Evolutionary conservation across 164 flowering plant genomes (phyloP), one percentile per base, ranked within the genome.

Genomic region (Vitis amurensis): DNA sequence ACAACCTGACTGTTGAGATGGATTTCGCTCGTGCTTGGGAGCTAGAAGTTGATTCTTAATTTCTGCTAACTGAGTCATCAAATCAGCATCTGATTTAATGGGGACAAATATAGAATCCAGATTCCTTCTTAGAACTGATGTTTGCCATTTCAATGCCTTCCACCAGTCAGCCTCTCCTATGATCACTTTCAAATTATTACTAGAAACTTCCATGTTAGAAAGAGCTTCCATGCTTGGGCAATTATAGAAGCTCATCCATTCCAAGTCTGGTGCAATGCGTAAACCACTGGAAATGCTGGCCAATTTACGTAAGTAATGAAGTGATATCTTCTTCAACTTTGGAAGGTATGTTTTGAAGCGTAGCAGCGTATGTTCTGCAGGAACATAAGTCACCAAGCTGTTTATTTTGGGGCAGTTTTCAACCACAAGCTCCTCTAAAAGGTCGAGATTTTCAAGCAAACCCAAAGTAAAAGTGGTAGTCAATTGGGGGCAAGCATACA

Each of bases 341-440:
- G 44, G 23, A 11, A 9, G 60, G 30, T 48, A 55, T 29, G 55
- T 60, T 3, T 3, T 6, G 5, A 3, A n/a, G n/a, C n/a, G n/a
- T n/a, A n/a, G 52, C 44, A 31, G 3, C 6, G 5, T 31, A 31
- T 31, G 44, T 6, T 31, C 44, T 3, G 6, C 44, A 31, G 44
- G 44, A 0, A 31, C 44, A 31, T 3, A 5, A 31, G 44, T 31
- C 44, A 31, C 44, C 6, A 31, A 3, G 44, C 44, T 31, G 44
- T 31, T 31, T 3, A 31, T 31, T 31, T 50, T 14, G 5, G 44
- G 44, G 44, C 44, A 31, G 3, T 3, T 3, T 3, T 31, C 44
- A 31, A 31, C 44, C 44, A 37, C 31, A 16, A 66, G 48, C 69
- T 55, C 69, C n/a, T 53, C 69, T 27, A 66, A 53, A 9, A 13